A percentile compares a stretch with the other conserved stretches of the same genome.
phyloP scores from a whole-genome alignment of 2,329 filamentous ascomycete species.

The Cytospora chrysosperma region DNA sequence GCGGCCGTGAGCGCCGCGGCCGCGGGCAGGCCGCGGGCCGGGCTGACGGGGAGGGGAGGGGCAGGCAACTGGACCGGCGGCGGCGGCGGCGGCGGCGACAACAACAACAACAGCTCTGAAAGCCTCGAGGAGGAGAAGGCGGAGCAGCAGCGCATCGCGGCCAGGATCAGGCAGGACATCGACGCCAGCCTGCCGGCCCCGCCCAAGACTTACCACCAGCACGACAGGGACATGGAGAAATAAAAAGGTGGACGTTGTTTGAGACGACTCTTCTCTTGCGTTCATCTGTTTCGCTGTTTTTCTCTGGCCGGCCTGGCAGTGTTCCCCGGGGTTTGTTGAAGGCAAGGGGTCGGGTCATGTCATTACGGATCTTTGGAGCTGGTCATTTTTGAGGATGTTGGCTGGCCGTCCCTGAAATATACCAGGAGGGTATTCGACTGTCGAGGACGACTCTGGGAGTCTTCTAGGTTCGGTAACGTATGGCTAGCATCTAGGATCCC shows the following conservation, averaged over 20 bases:
- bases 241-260: too few relatives aligned
- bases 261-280: too few relatives aligned
- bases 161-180: conserved; percentile 44
- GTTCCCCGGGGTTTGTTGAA: too few relatives aligned
- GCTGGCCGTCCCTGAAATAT: too few relatives aligned
- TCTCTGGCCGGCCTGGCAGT: too few relatives aligned
- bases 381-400: neutral
- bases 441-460: neutral
- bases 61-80: conserved; percentile 52
- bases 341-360: too few relatives aligned
- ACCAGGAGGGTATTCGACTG: neutral
- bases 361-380: neutral
- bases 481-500: neutral
- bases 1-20: conserved; percentile 36
- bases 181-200: conserved; percentile 48
- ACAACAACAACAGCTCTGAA: too few relatives aligned
- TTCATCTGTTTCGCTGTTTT: neutral
- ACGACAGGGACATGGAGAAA: conserved; percentile 29
- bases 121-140: conserved; percentile 27
- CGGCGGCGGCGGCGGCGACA: conserved; percentile 3
- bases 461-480: neutral
- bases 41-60: conserved; percentile 51
- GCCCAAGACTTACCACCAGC: conserved; percentile 41
- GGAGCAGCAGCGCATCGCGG: conserved; percentile 42
- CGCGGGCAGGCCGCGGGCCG: conserved; percentile 26